Conservation (phyloP, 2,329 filamentous ascomycete species). For the Phyllosticta citrichinensis region DNA sequence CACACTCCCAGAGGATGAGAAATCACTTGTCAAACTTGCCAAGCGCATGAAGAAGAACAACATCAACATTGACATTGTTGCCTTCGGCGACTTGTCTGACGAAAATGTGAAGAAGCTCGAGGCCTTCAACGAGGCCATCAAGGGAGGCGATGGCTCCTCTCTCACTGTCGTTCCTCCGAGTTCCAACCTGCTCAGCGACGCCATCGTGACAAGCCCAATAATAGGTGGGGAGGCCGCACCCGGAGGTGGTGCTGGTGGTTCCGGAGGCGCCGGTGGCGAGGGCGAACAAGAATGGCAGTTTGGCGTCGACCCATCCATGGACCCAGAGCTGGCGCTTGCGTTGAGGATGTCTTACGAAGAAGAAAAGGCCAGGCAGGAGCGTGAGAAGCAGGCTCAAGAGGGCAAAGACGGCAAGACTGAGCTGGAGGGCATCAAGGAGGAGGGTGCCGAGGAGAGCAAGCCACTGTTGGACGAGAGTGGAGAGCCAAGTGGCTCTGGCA, state of each 20-base stretch:
- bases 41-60: slow-evolving; percentile 99
- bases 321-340: slow-evolving; percentile 88
- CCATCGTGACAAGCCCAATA: slow-evolving; percentile 81
- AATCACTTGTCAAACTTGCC: slow-evolving; percentile 76
- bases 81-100: slow-evolving; percentile 88
- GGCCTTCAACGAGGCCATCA: slow-evolving; percentile 88
- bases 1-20: slow-evolving; percentile 79
- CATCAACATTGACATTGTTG: slow-evolving; percentile 86
- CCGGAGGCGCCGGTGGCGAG: slow-evolving; percentile 43
- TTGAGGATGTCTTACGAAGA: slow-evolving; percentile 97
- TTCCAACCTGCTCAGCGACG: slow-evolving; percentile 84
- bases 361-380: slow-evolving; percentile 87
- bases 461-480: slow-evolving; percentile 55
- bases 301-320: slow-evolving; percentile 80
- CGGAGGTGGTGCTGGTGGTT: slow-evolving; percentile 44
- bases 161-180: slow-evolving; percentile 85
- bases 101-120: slow-evolving; percentile 83
- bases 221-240: slow-evolving; percentile 68
- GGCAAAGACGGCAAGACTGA: slow-evolving; percentile 60
- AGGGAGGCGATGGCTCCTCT: slow-evolving; percentile 82
- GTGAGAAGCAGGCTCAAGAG: slow-evolving; percentile 67
- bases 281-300: slow-evolving; percentile 64
- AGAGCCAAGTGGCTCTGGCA: slow-evolving; percentile 52
- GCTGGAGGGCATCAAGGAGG: slow-evolving; percentile 70
- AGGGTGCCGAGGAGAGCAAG: slow-evolving; percentile 43